Base-by-base conservation (phyloP, 2,329 filamentous ascomycete genomes). In the Aspergillus tamarii region DNA sequence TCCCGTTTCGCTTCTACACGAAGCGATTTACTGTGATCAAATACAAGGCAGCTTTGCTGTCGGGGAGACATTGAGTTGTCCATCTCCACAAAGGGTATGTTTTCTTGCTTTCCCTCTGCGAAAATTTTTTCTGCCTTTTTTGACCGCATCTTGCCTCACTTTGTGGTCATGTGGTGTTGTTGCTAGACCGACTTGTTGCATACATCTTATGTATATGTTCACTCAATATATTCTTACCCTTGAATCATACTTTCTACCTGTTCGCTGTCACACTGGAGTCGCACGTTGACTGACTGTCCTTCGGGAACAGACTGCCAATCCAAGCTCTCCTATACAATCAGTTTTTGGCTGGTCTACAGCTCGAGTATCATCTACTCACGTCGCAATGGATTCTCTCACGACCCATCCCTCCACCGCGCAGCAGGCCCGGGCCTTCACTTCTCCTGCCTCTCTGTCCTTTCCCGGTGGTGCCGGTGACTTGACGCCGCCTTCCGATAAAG, bases 11-110 rank as follows among this genome's bases (percentile, higher is more conserved):
- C 53, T 50, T 58, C 55, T 36, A 61, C 43, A 57, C 57, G 57
- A 55, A 39, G 52, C 57, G 43, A 16, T 53, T 53, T 36, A 57
- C 52, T 60, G 34, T 50, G 32, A 54, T 57, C 45, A 45, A 57
- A 28, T 21, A 60, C 64, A 66, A 63, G 63, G 68, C 66, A 74
- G 68, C 69, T 63, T 66, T 69, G 65, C 68, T 72, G 70, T 75
- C 73, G 92, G 93, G 91, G 93, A 96, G 91, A 93, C 93, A 96
- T 97, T 97, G 81, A 90, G 80, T 97, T 96, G 93, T 96, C 93
- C 84, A 91, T 96, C 93, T 96, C 93, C 91, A 82, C 87, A 86
- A 79, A 87, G 78, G 85, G 83, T 84, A 84, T 79, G 82, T 65
- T 66, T 64, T 53, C 63, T 62, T 64, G 59, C 65, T 72, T 66